phyloP scores from a whole-genome alignment of 441 rosid species.

The Corymbia calophylla region DNA sequence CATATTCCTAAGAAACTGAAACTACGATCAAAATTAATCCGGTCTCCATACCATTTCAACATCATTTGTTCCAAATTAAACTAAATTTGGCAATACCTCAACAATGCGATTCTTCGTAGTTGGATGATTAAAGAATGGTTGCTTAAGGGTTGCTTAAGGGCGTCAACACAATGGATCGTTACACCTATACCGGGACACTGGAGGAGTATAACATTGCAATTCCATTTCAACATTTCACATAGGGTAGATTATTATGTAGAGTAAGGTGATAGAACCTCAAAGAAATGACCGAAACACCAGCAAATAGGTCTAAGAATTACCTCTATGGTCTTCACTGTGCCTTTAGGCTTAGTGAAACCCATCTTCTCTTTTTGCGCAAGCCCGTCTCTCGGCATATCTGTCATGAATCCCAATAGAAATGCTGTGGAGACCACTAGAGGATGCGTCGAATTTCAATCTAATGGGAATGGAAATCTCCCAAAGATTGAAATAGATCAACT shows the following conservation, averaged over 20 bases:
- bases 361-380: neutral
- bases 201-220: neutral
- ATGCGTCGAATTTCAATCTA: neutral
- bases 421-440: neutral
- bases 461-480: too few species aligned
- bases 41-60: accelerated
- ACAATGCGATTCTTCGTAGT: neutral
- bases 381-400: accelerated
- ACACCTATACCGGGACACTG: neutral
- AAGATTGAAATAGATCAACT: too few species aligned
- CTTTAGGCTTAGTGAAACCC: neutral
- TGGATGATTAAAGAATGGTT: neutral
- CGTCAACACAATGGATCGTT: neutral
- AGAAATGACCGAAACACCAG: neutral
- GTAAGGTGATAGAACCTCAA: neutral
- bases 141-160: neutral
- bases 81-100: neutral
- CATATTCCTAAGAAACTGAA: neutral
- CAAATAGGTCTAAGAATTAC: neutral
- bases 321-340: neutral
- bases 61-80: neutral
- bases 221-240: neutral
- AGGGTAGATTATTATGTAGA: neutral
- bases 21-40: neutral
- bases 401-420: neutral